Base-by-base conservation (phyloP, 495 filamentous ascomycete genomes). In the Penicillium robsamsonii region DNA sequence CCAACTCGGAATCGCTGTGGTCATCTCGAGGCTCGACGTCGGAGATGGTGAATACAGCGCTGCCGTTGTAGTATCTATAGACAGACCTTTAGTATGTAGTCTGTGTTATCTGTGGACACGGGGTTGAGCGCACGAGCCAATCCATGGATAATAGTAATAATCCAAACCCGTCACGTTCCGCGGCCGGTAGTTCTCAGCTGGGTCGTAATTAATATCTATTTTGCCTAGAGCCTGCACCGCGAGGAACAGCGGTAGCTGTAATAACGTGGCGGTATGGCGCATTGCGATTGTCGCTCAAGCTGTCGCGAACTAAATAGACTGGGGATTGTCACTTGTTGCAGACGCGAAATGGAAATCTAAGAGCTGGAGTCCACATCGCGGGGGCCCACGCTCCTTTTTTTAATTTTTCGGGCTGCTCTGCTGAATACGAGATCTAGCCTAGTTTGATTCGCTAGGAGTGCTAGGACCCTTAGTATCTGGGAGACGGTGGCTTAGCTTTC, bases 81-180 rank as follows among this genome's bases (percentile, higher is more conserved):
- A 42, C n/a, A 42, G 38, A n/a, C 11, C 8, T 5, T 42, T 42
- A 42, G 38, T 18, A 42, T 42, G 38, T 1, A 42, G 38, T 42
- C 38, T 33, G 11, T 12, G 31, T 33, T 9, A n/a, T 11, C 2
- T 17, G n/a, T 42, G 10, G 38, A 42, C 20, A 42, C 38, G n/a
- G n/a, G 12, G 13, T 42, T n/a, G 18, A 42, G 38, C 38, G n/a
- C n/a, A 42, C 38, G 38, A 42, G 15, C 38, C 38, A 42, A 42
- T 42, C 38, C 38, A 42, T 42, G 38, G 38, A 18, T 42, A 42
- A 42, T 42, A 42, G 38, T 5, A 42, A 42, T 42, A 42, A 41
- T 41, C 38, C 38, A 41, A 10, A 17, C 38, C 38, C 38, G 38
- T 41, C 38, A 41, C 17, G 5, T 41, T 18, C 38, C 5, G 3